These are phyloP conservation scores for Hygrophila difformis DNA, from an alignment of 257 asterid species.

Conservation along the genomic window DNA sequence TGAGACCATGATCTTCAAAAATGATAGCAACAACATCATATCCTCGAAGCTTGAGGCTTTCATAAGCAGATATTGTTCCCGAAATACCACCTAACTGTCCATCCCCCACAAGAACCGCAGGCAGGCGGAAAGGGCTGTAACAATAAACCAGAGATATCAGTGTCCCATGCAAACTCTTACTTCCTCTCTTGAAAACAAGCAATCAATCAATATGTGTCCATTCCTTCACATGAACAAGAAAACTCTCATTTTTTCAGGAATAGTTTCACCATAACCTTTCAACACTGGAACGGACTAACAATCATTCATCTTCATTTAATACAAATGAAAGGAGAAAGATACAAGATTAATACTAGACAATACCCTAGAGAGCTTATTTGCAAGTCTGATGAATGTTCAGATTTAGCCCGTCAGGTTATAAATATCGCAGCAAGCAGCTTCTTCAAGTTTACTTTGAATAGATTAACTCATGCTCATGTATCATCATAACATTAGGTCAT, in stretches of 20 bases:
- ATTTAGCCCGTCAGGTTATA: too few species aligned
- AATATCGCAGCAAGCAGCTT: too few species aligned
- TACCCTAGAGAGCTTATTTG: too few species aligned
- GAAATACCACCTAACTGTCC: constrained; percentile 96
- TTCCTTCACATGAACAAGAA: background rate
- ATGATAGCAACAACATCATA: constrained; percentile 83
- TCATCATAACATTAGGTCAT: background rate
- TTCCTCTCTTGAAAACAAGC: too few species aligned
- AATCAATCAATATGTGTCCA: background rate
- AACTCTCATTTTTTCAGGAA: constrained; percentile 1
- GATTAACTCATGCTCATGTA: constrained; percentile 6
- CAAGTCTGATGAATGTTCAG: background rate
- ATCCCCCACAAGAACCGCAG: constrained; percentile 94
- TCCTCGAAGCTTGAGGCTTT: constrained; percentile 82
- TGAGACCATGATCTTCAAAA: constrained; percentile 81
- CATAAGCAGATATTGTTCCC: constrained; percentile 95
- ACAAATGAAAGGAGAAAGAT: background rate
- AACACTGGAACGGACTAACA: background rate
- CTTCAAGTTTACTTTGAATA: too few species aligned
- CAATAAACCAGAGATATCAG: constrained; percentile 20
- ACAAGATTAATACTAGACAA: background rate
- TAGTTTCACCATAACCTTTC: background rate
- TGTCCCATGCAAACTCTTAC: background rate
- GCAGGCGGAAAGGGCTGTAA: constrained; percentile 86
- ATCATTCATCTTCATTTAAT: constrained; percentile 4